Evolutionary conservation across 139 green algal species (phyloP), one percentile per base, ranked within the genome.

Genomic region (Trebouxia sp.): DNA sequence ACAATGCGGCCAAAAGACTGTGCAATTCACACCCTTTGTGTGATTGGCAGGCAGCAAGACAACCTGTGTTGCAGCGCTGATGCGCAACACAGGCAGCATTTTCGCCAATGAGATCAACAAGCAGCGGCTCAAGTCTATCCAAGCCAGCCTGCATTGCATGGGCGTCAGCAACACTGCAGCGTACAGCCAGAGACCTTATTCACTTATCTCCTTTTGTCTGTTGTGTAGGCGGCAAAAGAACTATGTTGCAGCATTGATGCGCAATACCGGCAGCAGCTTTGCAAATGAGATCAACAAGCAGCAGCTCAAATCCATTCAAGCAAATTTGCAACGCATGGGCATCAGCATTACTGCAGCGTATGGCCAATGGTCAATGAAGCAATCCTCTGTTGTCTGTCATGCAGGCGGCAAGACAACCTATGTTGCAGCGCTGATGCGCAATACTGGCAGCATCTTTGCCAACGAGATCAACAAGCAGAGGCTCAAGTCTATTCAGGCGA

Each of bases 331-430:
- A 39, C 92, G 96, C 82, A 91, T 98, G 92, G 96, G 96, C n/a
- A 92, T 97, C 28, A 98, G 91, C 75, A 98, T 98, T 80, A 78
- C 89, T 4, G 80, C 97, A 26, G 91, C n/a, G n/a, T n/a, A n/a
- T n/a, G n/a, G n/a, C n/a, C n/a, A n/a, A n/a, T n/a, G n/a, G n/a
- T n/a, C n/a, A n/a, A n/a, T n/a, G n/a, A n/a, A n/a, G n/a, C n/a
- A n/a, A n/a, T n/a, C n/a, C n/a, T n/a, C n/a, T n/a, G n/a, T n/a
- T n/a, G n/a, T n/a, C n/a, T n/a, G n/a, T n/a, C n/a, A n/a, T 51
- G 48, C 82, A 91, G 97, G 97, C 47, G 97, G 97, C 80, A 99
- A 99, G 89, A 98, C 97, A 14, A 98, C 95, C 6, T 98, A 99
- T 88, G 80, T 99, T 6, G 89, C 90, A 12, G 92, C 96, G 22